phyloP scores from a whole-genome alignment of 192 early-diverging fungal genomes.

The Coemansia erecta region DNA sequence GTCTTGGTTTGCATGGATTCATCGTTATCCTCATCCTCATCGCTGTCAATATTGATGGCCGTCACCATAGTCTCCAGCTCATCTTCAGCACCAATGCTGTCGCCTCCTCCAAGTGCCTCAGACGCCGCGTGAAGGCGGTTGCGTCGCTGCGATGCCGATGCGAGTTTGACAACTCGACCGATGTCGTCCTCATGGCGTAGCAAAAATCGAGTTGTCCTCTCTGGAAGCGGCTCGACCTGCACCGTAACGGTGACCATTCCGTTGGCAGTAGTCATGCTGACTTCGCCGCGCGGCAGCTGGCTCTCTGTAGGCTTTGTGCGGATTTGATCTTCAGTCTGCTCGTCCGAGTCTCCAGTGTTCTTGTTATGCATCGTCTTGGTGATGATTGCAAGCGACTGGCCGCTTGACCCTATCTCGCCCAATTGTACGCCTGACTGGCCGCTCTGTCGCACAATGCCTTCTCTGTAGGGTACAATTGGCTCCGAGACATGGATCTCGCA shows the following conservation, averaged over 20 bases:
- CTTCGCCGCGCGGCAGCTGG: conserved; percentile 30
- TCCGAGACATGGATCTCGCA: conserved; percentile 91
- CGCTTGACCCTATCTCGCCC: conserved; percentile 38
- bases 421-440: conserved; percentile 37
- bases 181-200: conserved; percentile 42
- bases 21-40: conserved; percentile 17
- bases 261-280: conserved; percentile 44
- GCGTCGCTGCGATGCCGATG: conserved; percentile 34
- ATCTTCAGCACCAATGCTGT: too few relatives aligned
- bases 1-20: background rate
- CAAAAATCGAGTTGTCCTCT: conserved; percentile 36
- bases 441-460: conserved; percentile 71
- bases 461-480: conserved; percentile 96
- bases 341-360: background rate
- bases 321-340: conserved; percentile 7
- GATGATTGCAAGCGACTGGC: conserved; percentile 38
- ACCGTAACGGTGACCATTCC: conserved; percentile 45
- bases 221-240: conserved; percentile 45
- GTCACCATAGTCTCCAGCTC: background rate
- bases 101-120: conserved; percentile 19
- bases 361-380: conserved; percentile 8
- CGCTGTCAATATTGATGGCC: conserved; percentile 2
- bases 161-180: conserved; percentile 23
- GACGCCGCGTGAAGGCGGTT: conserved; percentile 21
- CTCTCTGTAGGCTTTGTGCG: conserved; percentile 16